Percentiles rank a stretch among this genome's conserved stretches.
These are phyloP conservation scores for Ephemerocybe angulata DNA, from an alignment of 768 basidiomycete species.

Conservation along the genomic window DNA sequence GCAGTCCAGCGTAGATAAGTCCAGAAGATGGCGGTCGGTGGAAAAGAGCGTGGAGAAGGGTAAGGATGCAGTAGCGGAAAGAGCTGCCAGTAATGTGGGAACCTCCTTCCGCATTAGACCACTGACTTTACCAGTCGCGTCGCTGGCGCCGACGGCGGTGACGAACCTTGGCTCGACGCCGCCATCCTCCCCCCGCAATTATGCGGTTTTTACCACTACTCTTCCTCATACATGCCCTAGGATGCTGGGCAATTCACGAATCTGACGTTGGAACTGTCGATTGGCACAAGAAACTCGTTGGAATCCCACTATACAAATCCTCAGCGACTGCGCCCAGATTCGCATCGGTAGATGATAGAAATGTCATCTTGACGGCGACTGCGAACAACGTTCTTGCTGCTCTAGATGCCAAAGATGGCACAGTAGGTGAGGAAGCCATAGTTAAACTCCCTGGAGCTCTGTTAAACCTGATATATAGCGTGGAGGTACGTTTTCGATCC, in stretches of 20 bases:
- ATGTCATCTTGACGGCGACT: slow-evolving; percentile 63
- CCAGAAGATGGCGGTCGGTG: background rate
- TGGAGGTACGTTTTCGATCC: slow-evolving; percentile 82
- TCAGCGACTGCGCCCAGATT: slow-evolving; percentile 53
- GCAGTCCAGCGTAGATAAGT: slow-evolving; percentile 6
- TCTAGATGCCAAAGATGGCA: slow-evolving; percentile 62
- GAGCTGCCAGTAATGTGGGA: background rate
- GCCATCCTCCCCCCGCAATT: background rate
- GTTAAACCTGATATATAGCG: slow-evolving; percentile 35
- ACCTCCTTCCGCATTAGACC: background rate
- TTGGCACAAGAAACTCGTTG: slow-evolving; percentile 80
- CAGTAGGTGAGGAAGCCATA: slow-evolving; percentile 53
- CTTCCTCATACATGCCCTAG: slow-evolving; percentile 20
- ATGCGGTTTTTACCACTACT: slow-evolving; percentile 28
- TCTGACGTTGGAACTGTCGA: slow-evolving; percentile 80
- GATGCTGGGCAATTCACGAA: slow-evolving; percentile 54
- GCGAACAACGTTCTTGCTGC: slow-evolving; percentile 76
- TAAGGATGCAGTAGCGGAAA: no score
- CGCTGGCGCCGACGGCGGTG: background rate
- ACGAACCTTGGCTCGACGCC: background rate
- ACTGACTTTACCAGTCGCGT: background rate
- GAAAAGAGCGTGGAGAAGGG: background rate
- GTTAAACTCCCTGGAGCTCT: background rate
- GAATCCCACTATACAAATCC: slow-evolving; percentile 68
- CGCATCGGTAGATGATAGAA: slow-evolving; percentile 38